phyloP scores from a whole-genome alignment of 192 early-diverging fungal species.

The Entomortierella beljakovae region DNA sequence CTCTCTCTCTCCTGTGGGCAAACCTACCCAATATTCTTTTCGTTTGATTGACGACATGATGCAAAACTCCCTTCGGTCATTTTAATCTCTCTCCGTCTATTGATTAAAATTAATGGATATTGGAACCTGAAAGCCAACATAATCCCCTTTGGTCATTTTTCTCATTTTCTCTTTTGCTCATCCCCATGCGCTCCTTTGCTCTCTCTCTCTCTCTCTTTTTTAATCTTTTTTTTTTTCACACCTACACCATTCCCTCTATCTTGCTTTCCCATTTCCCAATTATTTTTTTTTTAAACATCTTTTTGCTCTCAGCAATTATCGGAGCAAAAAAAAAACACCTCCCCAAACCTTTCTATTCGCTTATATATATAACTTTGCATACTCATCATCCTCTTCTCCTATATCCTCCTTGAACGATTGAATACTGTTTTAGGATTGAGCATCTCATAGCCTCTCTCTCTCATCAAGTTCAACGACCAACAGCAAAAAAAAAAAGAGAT shows the following conservation, averaged over 20 bases:
- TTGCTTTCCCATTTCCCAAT: no score
- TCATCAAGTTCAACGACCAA: neutral
- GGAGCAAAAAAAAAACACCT: neutral
- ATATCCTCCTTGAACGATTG: constrained; percentile 3
- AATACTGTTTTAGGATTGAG: constrained; percentile 16
- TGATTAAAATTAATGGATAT: no score
- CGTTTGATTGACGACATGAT: no score
- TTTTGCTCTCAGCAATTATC: neutral
- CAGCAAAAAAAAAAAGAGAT: neutral
- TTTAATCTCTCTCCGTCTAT: neutral
- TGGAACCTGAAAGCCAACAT: no score
- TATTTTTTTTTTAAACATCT: neutral
- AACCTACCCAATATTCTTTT: no score
- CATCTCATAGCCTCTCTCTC: neutral
- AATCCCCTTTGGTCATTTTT: no score
- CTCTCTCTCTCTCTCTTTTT: no score
- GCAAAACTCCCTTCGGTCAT: neutral
- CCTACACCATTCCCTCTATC: no score
- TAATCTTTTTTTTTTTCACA: neutral
- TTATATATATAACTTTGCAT: constrained; percentile 5
- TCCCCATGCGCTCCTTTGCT: no score
- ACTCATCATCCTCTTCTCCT: constrained; percentile 9
- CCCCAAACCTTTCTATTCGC: constrained; percentile 9
- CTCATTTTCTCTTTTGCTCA: neutral
- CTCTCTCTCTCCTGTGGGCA: no score